These are phyloP conservation scores for Septoria linicola DNA, from an alignment of 2,329 filamentous ascomycete genomes.

Conservation along the genomic window DNA sequence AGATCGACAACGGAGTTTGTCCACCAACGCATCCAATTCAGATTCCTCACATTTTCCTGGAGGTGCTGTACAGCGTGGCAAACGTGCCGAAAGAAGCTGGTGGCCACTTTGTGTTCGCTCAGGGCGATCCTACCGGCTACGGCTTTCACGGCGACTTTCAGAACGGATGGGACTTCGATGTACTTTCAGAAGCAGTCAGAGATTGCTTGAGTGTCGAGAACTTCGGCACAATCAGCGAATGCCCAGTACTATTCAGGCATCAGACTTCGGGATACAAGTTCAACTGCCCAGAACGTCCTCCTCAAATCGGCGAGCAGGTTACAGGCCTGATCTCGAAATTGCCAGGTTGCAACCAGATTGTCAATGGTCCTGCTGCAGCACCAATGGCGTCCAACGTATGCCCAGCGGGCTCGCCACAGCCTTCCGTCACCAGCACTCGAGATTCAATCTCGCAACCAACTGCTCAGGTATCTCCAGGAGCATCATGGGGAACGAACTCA, in stretches of 20 bases:
- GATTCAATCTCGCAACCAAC: constrained; percentile 35
- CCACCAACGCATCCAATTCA: constrained; percentile 41
- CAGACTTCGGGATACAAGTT: constrained; percentile 31
- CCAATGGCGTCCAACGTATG: constrained; percentile 35
- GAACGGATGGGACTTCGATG: constrained; percentile 49
- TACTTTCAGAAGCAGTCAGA: constrained; percentile 42
- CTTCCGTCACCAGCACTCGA: constrained; percentile 31
- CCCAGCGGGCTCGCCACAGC: constrained; percentile 23
- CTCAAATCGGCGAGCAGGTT: constrained; percentile 34
- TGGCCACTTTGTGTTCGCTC: constrained; percentile 48
- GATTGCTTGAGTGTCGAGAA: constrained; percentile 39
- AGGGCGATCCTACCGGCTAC: constrained; percentile 52
- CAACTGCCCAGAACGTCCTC: constrained; percentile 36
- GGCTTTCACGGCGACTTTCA: constrained; percentile 57
- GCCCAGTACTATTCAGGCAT: constrained; percentile 35
- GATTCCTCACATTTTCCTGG: constrained; percentile 45
- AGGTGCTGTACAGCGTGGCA: constrained; percentile 39
- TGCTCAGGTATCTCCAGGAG: constrained; percentile 29
- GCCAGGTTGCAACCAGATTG: constrained; percentile 39
- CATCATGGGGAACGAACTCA: constrained; percentile 26
- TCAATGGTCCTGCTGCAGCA: constrained; percentile 34
- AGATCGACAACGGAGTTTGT: constrained; percentile 45
- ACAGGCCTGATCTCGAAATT: constrained; percentile 34
- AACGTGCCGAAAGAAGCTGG: constrained; percentile 39
- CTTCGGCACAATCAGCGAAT: constrained; percentile 39